Conservation (phyloP, 2,329 filamentous ascomycete genomes). For the Lachnellula arida region DNA sequence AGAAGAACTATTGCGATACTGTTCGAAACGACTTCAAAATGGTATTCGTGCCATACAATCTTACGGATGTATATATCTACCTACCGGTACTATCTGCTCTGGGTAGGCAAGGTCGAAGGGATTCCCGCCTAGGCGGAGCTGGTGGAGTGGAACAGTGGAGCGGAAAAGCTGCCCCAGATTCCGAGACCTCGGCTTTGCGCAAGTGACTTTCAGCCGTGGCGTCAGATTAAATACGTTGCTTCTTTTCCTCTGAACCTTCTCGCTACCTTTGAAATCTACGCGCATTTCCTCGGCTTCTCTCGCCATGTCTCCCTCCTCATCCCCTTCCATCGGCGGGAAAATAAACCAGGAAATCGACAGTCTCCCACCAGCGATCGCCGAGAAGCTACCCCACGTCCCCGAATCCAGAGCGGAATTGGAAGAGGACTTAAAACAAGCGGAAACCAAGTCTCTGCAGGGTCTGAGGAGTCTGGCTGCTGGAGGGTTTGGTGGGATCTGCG, state of each 20-base stretch:
- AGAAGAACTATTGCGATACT: slow-evolving; percentile 3
- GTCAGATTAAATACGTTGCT: not conserved
- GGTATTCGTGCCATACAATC: not conserved
- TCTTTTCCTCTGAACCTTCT: not conserved
- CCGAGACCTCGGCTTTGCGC: slow-evolving; percentile 3
- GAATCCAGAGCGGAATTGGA: slow-evolving; percentile 32
- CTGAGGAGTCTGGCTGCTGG: slow-evolving; percentile 82
- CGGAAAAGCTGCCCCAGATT: not conserved
- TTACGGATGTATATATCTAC: too few species aligned
- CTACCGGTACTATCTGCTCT: not conserved
- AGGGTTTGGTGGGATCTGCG: slow-evolving; percentile 89
- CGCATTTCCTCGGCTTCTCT: slow-evolving; percentile 1
- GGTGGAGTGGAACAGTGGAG: too few species aligned
- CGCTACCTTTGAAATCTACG: not conserved
- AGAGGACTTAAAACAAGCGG: slow-evolving; percentile 26
- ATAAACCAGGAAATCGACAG: slow-evolving; percentile 28
- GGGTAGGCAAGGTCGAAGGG: too few species aligned
- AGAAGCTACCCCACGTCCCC: slow-evolving; percentile 30
- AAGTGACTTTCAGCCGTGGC: not conserved
- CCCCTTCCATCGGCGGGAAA: slow-evolving; percentile 20
- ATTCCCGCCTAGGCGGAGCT: too few species aligned
- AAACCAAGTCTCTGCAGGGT: slow-evolving; percentile 44
- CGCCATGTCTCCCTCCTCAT: slow-evolving; percentile 23
- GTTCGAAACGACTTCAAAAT: slow-evolving; percentile 2
- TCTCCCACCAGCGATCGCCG: slow-evolving; percentile 23